Evolutionary conservation across 179 eudicot genomes (phyloP), one percentile per base, ranked within the genome.

Genomic region (Amaranthus tricolor): DNA sequence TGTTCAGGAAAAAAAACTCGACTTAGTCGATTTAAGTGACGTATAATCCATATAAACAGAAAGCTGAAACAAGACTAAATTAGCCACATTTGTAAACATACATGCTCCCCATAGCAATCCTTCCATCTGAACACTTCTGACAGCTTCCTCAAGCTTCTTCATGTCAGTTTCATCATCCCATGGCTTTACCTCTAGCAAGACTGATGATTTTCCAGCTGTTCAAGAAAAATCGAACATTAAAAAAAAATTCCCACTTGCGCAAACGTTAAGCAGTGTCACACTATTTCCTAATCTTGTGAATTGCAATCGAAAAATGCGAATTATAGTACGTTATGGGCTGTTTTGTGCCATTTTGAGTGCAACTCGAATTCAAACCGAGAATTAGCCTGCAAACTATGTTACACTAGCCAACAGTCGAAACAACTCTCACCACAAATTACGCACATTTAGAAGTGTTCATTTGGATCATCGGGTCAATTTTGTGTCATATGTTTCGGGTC

Each of bases 131-230:
- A 94, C 88, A 73, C 91, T 82, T 68, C 97, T 84, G 65, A 95
- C 97, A 5, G 92, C 91, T 76, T 95, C 97, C 85, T 95, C 99
- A 11, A 95, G 99, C 85, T 88, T 86, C 75, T 77, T 20, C 99
- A 95, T 95, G 89, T 95, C 99, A 6, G 99, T 95, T 77, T 95
- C 99, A 73, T 95, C 99, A 78, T 95, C 99, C 98, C 99, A 91
- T 69, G 98, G 99, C 88, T 95, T 95, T 5, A 95, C 82, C 72
- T 93, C 99, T 91, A 95, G 52, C 85, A 95, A 75, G 19, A 95
- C 88, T 0, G 99, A 95, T 19, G 98, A 95, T 78, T 95, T 93
- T 51, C 98, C 99, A 68, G 91, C 99, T 95, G 87, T 64, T 72
- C 24, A 45, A 66, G 24, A 21, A 1, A 68, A n/a, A 57, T 17